Evolutionary conservation across 1,139 yeast genomes (phyloP), one percentile per base, ranked within the genome.

Genomic region (Zygosaccharomyces pseudobailii): DNA sequence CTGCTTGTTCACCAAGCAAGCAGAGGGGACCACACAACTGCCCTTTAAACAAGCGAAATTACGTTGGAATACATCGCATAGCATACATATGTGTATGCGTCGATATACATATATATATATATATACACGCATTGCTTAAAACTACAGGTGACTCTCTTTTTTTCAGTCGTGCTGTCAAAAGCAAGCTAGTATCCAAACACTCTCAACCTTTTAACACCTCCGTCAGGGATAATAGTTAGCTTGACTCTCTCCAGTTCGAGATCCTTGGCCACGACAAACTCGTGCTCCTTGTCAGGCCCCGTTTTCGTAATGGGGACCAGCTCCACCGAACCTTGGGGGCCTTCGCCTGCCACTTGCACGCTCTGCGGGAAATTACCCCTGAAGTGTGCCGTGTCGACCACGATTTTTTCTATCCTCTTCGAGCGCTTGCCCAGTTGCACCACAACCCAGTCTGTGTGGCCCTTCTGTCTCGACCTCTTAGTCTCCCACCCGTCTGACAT

Each of bases 401-500:
- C 75, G 38, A 89, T 70, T 51, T 79, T 74, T 31, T 75, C 70
- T 49, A 87, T 72, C 42, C 56, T 54, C 7, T 74, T 73, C 6
- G 85, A 71, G 23, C 72, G 69, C 25, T 84, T 79, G 20, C 96
- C 97, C 48, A 90, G 76, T 59, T 83, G 79, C 48, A 90, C 76
- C 44, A 87, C 76, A 3, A 80, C 96, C 96, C 97, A 90, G 71
- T 90, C 97, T 34, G 78, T 80, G 66, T 90, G 97, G 36, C 87
- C 90, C 3, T 82, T 78, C 19, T 71, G 75, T 66, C 97, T 78
- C 1, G 96, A 87, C 64, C 97, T 79, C 57, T 80, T 80, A n/a
- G 97, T 90, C 67, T 90, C 97, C 97, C 97, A 90, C 13, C 98
- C 98, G 62, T 92, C 97, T 41, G 95, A 82, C 97, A 92, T 90